Percentiles rank a stretch among this genome's conserved stretches.
Conservation (phyloP, 176 grass and related monocot species). For the Oryza glaberrima region DNA sequence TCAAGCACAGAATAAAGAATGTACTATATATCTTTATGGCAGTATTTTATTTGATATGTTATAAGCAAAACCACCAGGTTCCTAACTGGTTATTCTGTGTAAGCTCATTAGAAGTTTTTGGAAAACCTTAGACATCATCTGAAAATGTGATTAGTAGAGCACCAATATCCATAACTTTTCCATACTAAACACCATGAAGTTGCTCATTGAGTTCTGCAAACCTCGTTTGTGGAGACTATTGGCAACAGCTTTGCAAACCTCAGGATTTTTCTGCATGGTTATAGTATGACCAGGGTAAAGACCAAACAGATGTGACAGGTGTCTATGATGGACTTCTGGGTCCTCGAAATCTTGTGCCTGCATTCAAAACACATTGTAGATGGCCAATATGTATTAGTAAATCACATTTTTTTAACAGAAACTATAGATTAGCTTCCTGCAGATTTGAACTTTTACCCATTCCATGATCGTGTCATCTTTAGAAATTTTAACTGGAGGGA, state of each 20-base stretch:
- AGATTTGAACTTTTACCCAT: conserved; percentile 58
- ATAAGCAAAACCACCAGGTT: background rate
- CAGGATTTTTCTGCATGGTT: conserved; percentile 57
- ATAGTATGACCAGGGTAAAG: conserved; percentile 95
- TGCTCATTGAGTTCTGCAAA: conserved; percentile 32
- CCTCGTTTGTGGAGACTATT: conserved; percentile 94
- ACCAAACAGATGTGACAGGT: conserved; percentile 86
- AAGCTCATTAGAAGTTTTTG: conserved; percentile 9
- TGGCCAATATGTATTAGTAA: conserved; percentile 20
- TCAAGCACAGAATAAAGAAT: conserved; percentile 4
- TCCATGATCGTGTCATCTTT: conserved; percentile 80
- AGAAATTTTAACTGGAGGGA: conserved; percentile 61
- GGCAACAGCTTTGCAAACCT: conserved; percentile 72
- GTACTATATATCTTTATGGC: background rate
- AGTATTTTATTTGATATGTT: background rate
- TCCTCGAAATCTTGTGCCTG: conserved; percentile 84
- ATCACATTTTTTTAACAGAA: background rate
- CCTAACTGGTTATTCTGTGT: background rate
- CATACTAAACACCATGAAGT: background rate
- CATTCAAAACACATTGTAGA: conserved; percentile 11
- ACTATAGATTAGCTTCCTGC: background rate
- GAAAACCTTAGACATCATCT: background rate
- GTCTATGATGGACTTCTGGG: conserved; percentile 74
- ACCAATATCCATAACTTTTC: conserved; percentile 3
- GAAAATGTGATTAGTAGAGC: background rate